Evolutionary conservation across 768 basidiomycete species (phyloP).

Genomic region (Galerina sulciceps): DNA sequence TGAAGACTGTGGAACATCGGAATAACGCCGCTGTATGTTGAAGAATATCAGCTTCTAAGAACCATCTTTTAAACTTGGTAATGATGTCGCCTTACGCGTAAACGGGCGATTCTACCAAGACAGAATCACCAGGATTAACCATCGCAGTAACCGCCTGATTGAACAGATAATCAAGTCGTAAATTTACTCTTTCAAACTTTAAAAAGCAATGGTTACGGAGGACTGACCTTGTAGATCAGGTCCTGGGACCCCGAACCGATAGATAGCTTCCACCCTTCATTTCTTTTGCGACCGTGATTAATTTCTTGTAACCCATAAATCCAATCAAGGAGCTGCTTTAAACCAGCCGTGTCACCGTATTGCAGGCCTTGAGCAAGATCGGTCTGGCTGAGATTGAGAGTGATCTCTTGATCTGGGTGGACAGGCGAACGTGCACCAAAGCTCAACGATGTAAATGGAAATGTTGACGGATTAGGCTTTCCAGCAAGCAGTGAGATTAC

Average conservation of each 20-base stretch:
- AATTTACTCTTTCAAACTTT: neutral
- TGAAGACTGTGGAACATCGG: slow-evolving; percentile 62
- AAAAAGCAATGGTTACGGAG: neutral
- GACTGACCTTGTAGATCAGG: slow-evolving; percentile 78
- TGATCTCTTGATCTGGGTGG: slow-evolving; percentile 45
- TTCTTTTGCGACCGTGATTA: slow-evolving; percentile 64
- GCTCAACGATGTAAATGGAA: slow-evolving; percentile 85
- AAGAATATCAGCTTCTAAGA: neutral
- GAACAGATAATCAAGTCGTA: slow-evolving; percentile 1
- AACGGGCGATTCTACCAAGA: slow-evolving; percentile 83
- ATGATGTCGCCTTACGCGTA: slow-evolving; percentile 57
- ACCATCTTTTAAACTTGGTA: neutral
- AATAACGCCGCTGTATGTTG: slow-evolving; percentile 57
- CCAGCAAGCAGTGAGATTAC: slow-evolving; percentile 86
- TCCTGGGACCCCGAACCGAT: slow-evolving; percentile 90
- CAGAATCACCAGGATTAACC: slow-evolving; percentile 77
- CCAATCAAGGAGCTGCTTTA: slow-evolving; percentile 70
- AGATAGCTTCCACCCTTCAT: slow-evolving; percentile 75
- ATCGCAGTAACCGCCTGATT: slow-evolving; percentile 70
- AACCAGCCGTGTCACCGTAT: slow-evolving; percentile 74
- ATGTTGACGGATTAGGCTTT: slow-evolving; percentile 88
- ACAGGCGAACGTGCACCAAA: slow-evolving; percentile 61
- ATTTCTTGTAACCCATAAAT: slow-evolving; percentile 70
- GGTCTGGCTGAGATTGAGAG: slow-evolving; percentile 56
- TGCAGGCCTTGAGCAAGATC: slow-evolving; percentile 76